phyloP scores from a whole-genome alignment of 257 asterid genomes.

The Parsonsia alboflavescens region DNA sequence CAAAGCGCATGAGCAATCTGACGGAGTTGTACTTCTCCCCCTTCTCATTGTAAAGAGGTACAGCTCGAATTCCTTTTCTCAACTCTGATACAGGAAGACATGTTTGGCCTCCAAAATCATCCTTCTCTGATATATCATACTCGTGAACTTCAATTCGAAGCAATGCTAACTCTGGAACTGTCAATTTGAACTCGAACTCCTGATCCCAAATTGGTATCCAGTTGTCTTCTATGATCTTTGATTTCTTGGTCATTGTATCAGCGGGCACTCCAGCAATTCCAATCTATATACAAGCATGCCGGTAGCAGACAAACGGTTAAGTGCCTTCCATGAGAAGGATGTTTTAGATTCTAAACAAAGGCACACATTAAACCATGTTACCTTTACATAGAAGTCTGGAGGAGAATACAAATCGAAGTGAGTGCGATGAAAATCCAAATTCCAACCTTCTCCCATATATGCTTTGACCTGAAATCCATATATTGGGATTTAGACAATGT shows the following conservation, averaged over 20 bases:
- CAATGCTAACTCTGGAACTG: conserved; percentile 67
- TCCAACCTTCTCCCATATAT: conserved; percentile 82
- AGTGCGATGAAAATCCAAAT: conserved; percentile 54
- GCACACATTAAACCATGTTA: neutral
- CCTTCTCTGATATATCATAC: conserved; percentile 60
- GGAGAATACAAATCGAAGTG: conserved; percentile 74
- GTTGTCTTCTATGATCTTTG: conserved; percentile 52
- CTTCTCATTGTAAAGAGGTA: conserved; percentile 47
- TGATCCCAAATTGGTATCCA: conserved; percentile 80
- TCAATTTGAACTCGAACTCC: conserved; percentile 55
- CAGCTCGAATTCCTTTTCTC: conserved; percentile 60
- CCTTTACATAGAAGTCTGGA: conserved; percentile 86
- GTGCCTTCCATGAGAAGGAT: neutral
- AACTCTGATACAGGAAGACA: conserved; percentile 76
- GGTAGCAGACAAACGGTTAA: neutral
- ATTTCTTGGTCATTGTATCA: conserved; percentile 48
- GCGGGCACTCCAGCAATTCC: conserved; percentile 70
- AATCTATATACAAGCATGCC: conserved; percentile 31
- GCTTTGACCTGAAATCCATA: conserved; percentile 45
- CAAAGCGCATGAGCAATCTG: conserved; percentile 49
- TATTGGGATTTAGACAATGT: neutral
- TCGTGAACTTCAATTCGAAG: conserved; percentile 82
- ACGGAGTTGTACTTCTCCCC: conserved; percentile 74
- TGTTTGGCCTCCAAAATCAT: conserved; percentile 89
- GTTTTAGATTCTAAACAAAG: neutral